phyloP scores from a whole-genome alignment of 2,329 filamentous ascomycete species.

The Aspergillus thermomutatus region DNA sequence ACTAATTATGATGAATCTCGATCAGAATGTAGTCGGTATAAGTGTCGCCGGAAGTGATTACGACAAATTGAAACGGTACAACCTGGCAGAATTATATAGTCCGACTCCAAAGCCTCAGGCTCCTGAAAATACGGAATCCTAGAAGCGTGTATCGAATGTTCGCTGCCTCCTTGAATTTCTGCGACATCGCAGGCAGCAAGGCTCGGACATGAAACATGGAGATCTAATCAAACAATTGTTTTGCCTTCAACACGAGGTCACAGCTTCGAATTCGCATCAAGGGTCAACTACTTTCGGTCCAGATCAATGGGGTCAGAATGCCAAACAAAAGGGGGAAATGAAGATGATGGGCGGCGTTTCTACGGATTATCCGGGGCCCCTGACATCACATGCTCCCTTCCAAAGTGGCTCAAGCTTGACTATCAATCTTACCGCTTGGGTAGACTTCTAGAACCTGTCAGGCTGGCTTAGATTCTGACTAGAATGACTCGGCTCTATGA shows the following conservation, averaged over 20 bases:
- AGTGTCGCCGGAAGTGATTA: slow-evolving; percentile 60
- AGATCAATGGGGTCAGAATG: neutral
- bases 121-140: slow-evolving; percentile 5
- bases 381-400: neutral
- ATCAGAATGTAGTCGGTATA: slow-evolving; percentile 61
- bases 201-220: too few relatives aligned
- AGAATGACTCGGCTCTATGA: neutral
- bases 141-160: neutral
- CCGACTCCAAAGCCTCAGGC: slow-evolving; percentile 36
- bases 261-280: neutral
- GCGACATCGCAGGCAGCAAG: neutral
- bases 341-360: neutral
- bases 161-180: neutral
- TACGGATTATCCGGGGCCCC: neutral
- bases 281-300: neutral
- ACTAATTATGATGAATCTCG: slow-evolving; percentile 12
- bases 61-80: slow-evolving; percentile 60
- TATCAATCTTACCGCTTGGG: neutral
- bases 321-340: neutral
- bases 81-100: slow-evolving; percentile 60
- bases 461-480: neutral
- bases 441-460: neutral
- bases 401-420: neutral
- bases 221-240: too few relatives aligned
- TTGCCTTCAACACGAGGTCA: too few relatives aligned